phyloP scores from a whole-genome alignment of 2,329 filamentous ascomycete genomes.

The Verticillium zaregamsianum region DNA sequence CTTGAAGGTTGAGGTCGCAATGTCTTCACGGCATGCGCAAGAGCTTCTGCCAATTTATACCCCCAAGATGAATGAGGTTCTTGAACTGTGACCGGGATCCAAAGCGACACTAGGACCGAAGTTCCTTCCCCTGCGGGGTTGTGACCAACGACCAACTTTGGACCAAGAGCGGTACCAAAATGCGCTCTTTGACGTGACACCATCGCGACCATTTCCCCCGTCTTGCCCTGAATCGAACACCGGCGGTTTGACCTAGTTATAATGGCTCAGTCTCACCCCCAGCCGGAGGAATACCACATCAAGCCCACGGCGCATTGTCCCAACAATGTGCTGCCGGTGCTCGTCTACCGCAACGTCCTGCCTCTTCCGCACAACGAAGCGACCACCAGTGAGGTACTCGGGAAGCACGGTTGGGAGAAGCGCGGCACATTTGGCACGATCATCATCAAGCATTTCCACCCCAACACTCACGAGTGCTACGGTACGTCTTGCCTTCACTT shows the following conservation, averaged over 20 bases:
- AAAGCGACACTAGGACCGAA: background rate
- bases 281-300: conserved; percentile 3
- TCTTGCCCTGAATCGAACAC: background rate
- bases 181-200: background rate
- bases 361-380: conserved; percentile 12
- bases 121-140: background rate
- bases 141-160: background rate
- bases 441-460: conserved; percentile 18
- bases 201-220: background rate
- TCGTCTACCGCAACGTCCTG: conserved; percentile 15
- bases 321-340: conserved; percentile 15
- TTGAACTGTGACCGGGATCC: background rate
- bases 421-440: conserved; percentile 18
- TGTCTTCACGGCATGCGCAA: too few species aligned
- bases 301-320: conserved; percentile 6
- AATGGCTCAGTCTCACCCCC: background rate
- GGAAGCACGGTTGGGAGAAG: conserved; percentile 17
- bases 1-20: too few species aligned
- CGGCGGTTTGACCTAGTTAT: background rate
- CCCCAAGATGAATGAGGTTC: background rate
- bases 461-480: conserved; percentile 19
- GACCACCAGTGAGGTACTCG: conserved; percentile 9
- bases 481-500: conserved; percentile 4
- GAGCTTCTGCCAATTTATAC: too few species aligned
- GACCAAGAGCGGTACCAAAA: background rate